Conservation (phyloP, 108 stramenopile genomes). For the Pseudonitzschia pungens region DNA sequence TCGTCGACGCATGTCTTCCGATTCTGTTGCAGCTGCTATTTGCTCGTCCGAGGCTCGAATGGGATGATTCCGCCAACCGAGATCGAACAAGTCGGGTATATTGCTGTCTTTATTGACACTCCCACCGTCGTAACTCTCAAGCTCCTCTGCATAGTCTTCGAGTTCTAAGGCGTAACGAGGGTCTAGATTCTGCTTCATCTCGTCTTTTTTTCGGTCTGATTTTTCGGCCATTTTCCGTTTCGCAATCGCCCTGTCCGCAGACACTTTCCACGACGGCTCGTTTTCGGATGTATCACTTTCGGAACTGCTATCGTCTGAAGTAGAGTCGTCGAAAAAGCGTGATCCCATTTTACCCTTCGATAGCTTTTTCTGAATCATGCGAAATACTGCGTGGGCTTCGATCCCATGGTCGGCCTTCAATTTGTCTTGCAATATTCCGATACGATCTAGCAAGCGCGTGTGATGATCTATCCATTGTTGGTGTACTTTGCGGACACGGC, state of each 20-base stretch:
- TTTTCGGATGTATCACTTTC: neutral
- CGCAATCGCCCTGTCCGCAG: slow-evolving; percentile 1
- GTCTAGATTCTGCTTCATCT: too few relatives aligned
- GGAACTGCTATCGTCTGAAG: neutral
- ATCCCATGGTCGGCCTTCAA: neutral
- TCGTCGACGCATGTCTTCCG: neutral
- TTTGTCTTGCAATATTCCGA: slow-evolving; percentile 4
- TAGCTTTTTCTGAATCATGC: too few relatives aligned
- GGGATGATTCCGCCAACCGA: neutral
- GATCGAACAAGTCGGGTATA: neutral
- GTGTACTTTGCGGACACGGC: too few relatives aligned
- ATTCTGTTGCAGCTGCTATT: neutral
- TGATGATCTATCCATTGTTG: neutral
- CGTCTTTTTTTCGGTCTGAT: neutral
- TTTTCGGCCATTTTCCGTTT: neutral
- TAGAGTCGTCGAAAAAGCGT: too few relatives aligned
- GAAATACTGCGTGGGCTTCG: neutral
- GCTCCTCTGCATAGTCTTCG: neutral
- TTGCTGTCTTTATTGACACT: neutral
- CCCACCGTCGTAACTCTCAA: neutral
- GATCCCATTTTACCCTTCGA: too few relatives aligned
- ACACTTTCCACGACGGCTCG: slow-evolving; percentile 1
- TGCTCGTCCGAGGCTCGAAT: neutral
- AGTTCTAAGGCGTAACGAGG: neutral
- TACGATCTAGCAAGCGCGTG: slow-evolving; percentile 1